Percentiles rank a stretch among this genome's conserved stretches.
Conservation (phyloP, 352 stramenopile species). For the Globisporangium spinosum region DNA sequence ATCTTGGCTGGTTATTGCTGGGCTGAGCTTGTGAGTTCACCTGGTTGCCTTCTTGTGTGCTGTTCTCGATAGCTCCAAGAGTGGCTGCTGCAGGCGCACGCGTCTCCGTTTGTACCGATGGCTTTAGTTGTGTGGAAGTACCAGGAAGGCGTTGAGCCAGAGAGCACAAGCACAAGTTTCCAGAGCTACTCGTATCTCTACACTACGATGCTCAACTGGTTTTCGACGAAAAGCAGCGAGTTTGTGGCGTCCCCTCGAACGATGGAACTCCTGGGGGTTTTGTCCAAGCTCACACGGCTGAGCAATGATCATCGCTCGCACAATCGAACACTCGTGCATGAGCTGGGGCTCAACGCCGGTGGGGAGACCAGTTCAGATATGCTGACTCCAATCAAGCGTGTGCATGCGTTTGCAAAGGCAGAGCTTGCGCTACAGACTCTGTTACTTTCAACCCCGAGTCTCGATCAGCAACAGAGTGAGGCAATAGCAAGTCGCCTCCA, state of each 20-base stretch:
- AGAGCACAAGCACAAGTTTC: slow-evolving; percentile 12
- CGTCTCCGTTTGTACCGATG: slow-evolving; percentile 30
- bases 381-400: neutral
- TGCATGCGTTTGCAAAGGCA: neutral
- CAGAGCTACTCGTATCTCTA: slow-evolving; percentile 40
- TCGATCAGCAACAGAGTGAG: neutral
- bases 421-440: neutral
- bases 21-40: neutral
- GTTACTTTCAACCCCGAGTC: neutral
- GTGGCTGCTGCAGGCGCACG: slow-evolving; percentile 37
- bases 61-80: slow-evolving; percentile 23
- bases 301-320: neutral
- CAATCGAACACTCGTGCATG: slow-evolving; percentile 5
- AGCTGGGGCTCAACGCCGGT: neutral
- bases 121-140: slow-evolving; percentile 16
- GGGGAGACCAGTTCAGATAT: neutral
- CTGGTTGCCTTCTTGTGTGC: neutral
- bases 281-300: slow-evolving; percentile 19
- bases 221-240: slow-evolving; percentile 23
- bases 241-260: slow-evolving; percentile 34
- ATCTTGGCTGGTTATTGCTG: neutral
- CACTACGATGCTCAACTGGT: slow-evolving; percentile 35
- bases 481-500: slow-evolving; percentile 1
- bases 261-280: slow-evolving; percentile 30
- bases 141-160: slow-evolving; percentile 15